phyloP scores from a whole-genome alignment of 2,329 filamentous ascomycete species.

The Pezicula carpinea region DNA sequence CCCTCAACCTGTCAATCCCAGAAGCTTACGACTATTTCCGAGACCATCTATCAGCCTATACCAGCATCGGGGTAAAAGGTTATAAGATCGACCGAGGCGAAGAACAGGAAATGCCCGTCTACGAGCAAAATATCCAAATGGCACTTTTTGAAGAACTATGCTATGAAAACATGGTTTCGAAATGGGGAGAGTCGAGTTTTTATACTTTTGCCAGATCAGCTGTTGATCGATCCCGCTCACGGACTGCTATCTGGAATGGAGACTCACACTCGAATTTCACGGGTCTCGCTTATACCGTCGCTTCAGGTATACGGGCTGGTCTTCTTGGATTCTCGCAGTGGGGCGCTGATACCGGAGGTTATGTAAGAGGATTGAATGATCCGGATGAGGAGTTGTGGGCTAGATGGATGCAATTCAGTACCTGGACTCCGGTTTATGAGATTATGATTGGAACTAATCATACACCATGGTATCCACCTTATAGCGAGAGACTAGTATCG shows the following conservation, averaged over 20 bases:
- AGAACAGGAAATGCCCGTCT: constrained; percentile 33
- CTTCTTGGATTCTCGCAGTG: constrained; percentile 29
- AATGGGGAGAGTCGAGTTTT: constrained; percentile 27
- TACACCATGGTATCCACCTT: constrained; percentile 31
- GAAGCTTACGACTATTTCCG: constrained; percentile 31
- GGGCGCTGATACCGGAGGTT: constrained; percentile 32
- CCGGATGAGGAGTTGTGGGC: constrained; percentile 31
- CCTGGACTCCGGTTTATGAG: constrained; percentile 32
- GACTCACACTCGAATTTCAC: constrained; percentile 30
- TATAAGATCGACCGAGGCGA: constrained; percentile 36
- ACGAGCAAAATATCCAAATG: constrained; percentile 32
- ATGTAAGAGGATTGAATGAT: constrained; percentile 20
- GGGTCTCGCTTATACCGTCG: constrained; percentile 28
- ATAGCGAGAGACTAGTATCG: constrained; percentile 23
- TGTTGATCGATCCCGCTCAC: constrained; percentile 28
- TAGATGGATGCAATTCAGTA: constrained; percentile 36
- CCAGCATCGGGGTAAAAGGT: constrained; percentile 30
- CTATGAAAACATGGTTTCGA: constrained; percentile 28
- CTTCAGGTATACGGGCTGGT: constrained; percentile 29
- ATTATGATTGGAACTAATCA: constrained; percentile 31
- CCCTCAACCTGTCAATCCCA: constrained; percentile 32
- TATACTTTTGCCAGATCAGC: constrained; percentile 31
- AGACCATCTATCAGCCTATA: constrained; percentile 25
- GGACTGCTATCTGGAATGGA: constrained; percentile 32
- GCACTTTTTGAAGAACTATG: constrained; percentile 28